These are phyloP conservation scores for Ophiostoma sp. DNA, from an alignment of 2,329 filamentous ascomycete species.

Conservation along the genomic window DNA sequence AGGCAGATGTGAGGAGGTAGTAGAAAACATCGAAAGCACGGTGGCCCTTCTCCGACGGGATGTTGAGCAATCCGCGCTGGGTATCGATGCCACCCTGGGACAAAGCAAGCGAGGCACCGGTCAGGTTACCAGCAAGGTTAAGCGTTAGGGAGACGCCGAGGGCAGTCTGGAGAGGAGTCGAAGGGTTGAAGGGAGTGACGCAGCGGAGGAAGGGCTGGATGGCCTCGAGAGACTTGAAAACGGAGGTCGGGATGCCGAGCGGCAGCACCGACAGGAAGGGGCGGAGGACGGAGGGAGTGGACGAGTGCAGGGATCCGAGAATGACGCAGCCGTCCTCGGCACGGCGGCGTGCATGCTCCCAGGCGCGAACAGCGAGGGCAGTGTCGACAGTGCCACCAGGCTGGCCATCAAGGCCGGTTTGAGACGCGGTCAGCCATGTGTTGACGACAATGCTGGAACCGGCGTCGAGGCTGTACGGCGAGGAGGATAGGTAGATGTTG, in stretches of 20 bases:
- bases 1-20: slow-evolving; percentile 87
- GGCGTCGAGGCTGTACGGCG: slow-evolving; percentile 81
- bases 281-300: slow-evolving; percentile 74
- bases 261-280: slow-evolving; percentile 80
- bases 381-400: slow-evolving; percentile 74
- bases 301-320: slow-evolving; percentile 79
- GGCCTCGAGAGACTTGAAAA: slow-evolving; percentile 74
- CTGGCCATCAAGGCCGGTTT: slow-evolving; percentile 61
- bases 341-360: slow-evolving; percentile 91
- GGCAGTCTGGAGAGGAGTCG: slow-evolving; percentile 70
- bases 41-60: slow-evolving; percentile 74
- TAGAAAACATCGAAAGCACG: slow-evolving; percentile 98
- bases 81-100: slow-evolving; percentile 88
- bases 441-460: slow-evolving; percentile 91
- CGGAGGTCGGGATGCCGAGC: slow-evolving; percentile 65
- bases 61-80: slow-evolving; percentile 67
- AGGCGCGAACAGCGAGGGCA: slow-evolving; percentile 72
- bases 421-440: slow-evolving; percentile 82
- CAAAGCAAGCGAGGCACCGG: slow-evolving; percentile 67
- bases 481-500: slow-evolving; percentile 74
- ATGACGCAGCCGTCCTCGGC: slow-evolving; percentile 94
- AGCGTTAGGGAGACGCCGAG: slow-evolving; percentile 77
- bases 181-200: slow-evolving; percentile 85
- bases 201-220: slow-evolving; percentile 81
- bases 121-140: slow-evolving; percentile 72